Conservation (phyloP, 2,329 filamentous ascomycete genomes). For the Plectosphaerella sp. region DNA sequence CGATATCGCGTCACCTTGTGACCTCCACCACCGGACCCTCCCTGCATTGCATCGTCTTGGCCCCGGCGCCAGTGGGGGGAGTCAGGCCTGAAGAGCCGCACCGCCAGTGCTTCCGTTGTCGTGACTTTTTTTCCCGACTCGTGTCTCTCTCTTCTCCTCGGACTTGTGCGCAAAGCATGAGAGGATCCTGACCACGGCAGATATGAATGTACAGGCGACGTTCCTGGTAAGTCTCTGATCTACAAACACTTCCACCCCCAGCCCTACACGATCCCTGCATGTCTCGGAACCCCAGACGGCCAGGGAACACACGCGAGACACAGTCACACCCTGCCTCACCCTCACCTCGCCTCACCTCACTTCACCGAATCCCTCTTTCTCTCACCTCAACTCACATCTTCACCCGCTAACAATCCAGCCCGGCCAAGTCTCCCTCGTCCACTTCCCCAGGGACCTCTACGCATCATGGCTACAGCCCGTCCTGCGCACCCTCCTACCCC, state of each 20-base stretch:
- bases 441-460: conserved; percentile 80
- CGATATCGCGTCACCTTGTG: too few species aligned
- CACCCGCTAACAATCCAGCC: conserved; percentile 50
- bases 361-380: background rate
- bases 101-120: too few species aligned
- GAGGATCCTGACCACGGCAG: conserved; percentile 12
- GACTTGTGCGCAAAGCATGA: background rate
- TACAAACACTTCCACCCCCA: background rate
- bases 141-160: too few species aligned
- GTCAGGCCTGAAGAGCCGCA: too few species aligned
- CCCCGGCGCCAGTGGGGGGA: too few species aligned
- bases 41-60: too few species aligned
- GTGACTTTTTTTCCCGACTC: too few species aligned
- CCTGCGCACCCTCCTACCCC: conserved; percentile 75
- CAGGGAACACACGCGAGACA: conserved; percentile 2
- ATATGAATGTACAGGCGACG: conserved; percentile 54
- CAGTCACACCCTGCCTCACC: background rate
- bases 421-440: conserved; percentile 80
- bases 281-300: conserved; percentile 2
- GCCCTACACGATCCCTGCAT: conserved; percentile 1
- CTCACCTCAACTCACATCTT: background rate
- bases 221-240: conserved; percentile 44
- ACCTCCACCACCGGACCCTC: too few species aligned
- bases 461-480: conserved; percentile 79
- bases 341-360: background rate